A percentile compares a stretch with the other conserved stretches of the same genome.
Conservation (phyloP, 2,329 filamentous ascomycete species). For the Cladobotryum mycophilum region DNA sequence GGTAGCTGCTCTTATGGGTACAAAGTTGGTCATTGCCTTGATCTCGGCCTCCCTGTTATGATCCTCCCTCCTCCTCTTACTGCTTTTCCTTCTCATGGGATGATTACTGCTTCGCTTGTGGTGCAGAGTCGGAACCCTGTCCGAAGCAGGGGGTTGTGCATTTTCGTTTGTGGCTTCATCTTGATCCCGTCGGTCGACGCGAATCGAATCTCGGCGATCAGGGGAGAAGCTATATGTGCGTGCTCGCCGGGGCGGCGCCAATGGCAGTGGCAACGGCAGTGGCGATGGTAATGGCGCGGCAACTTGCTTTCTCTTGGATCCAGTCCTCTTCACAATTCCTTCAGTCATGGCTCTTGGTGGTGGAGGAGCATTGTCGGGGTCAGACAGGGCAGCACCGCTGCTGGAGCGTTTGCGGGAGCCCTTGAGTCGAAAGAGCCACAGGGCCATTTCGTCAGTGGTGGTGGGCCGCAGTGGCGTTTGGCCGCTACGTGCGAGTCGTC, state of each 20-base stretch:
- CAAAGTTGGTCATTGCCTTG: conserved; percentile 69
- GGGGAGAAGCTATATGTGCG: conserved; percentile 59
- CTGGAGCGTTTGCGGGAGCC: conserved; percentile 57
- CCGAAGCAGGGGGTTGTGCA: conserved; percentile 20
- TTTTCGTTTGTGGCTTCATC: conserved; percentile 6
- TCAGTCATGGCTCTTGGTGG: conserved; percentile 33
- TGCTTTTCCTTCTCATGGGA: conserved; percentile 62
- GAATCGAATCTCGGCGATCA: conserved; percentile 49
- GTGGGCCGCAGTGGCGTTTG: conserved; percentile 16
- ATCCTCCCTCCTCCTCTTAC: conserved; percentile 70
- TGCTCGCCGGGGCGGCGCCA: conserved; percentile 41
- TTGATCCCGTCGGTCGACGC: conserved; percentile 26
- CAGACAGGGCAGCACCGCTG: conserved; percentile 48
- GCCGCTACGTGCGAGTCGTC: conserved; percentile 17
- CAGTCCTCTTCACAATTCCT: conserved; percentile 18
- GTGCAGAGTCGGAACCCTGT: conserved; percentile 46
- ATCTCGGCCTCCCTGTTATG: conserved; percentile 75
- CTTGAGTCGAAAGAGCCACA: conserved; percentile 78
- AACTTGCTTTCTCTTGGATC: conserved; percentile 36
- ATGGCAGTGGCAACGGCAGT: conserved; percentile 34
- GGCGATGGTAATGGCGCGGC: conserved; percentile 27
- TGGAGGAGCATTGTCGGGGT: conserved; percentile 39
- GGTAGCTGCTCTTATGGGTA: conserved; percentile 57
- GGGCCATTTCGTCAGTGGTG: conserved; percentile 51
- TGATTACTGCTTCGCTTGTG: conserved; percentile 54